Percentiles rank a stretch among this genome's conserved stretches.
phyloP scores from a whole-genome alignment of 495 filamentous ascomycete species.

The Pyronema domesticum region DNA sequence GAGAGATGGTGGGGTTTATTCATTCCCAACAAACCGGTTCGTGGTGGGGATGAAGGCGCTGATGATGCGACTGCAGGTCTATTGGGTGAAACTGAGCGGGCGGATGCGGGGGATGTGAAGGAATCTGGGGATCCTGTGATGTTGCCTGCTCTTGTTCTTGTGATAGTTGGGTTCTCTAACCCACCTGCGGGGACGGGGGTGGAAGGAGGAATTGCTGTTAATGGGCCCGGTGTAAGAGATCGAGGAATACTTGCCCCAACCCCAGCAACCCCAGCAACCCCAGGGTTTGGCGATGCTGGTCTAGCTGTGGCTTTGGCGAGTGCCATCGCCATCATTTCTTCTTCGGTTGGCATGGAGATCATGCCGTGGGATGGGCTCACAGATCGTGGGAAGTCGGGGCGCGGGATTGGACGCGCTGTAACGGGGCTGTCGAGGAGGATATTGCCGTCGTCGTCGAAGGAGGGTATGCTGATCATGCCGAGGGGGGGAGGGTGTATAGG shows the following conservation, averaged over 20 bases:
- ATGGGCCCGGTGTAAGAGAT: no score
- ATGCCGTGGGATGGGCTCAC: conserved; percentile 10
- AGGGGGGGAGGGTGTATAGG: no score
- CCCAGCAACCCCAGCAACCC: no score
- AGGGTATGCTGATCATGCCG: no score
- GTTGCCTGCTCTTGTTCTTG: conserved; percentile 9
- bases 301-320: conserved; percentile 9
- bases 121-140: conserved; percentile 16
- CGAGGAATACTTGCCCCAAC: no score
- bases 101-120: neutral
- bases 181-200: neutral
- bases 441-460: no score
- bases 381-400: no score
- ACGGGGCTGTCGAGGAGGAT: no score
- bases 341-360: conserved; percentile 19
- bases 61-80: conserved; percentile 14
- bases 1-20: conserved; percentile 22
- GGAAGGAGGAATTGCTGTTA: conserved; percentile 14
- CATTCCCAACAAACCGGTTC: conserved; percentile 3
- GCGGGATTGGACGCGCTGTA: no score
- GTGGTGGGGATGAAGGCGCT: conserved; percentile 20
- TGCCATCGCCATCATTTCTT: conserved; percentile 14
- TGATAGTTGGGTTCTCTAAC: neutral
- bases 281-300: neutral
- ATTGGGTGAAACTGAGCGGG: conserved; percentile 8